Evolutionary conservation across 73 alveolate genomes (phyloP).

Genomic region (Durusdinium trenchii): DNA sequence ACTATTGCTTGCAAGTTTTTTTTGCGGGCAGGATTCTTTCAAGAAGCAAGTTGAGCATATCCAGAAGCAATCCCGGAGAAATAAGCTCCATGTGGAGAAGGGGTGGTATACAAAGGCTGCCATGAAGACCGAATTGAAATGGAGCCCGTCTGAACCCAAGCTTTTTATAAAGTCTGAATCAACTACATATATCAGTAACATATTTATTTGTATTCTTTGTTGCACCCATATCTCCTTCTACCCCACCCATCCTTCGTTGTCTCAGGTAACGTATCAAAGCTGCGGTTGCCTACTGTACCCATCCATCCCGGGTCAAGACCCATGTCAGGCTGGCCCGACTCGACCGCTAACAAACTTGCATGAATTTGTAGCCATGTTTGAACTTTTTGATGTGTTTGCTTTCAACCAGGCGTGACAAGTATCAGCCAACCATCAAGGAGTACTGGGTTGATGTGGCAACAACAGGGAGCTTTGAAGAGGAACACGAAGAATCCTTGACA

Average conservation of each 20-base stretch:
- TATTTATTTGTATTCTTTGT: no score
- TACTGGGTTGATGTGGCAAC: neutral
- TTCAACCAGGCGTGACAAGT: neutral
- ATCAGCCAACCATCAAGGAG: neutral
- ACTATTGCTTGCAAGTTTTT: neutral
- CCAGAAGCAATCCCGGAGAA: neutral
- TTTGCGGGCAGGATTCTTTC: neutral
- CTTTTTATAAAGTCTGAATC: no score
- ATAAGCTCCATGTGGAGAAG: neutral
- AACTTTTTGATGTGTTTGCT: no score
- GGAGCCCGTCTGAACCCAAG: neutral
- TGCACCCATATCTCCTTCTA: neutral
- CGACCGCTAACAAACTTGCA: neutral
- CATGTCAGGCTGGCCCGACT: no score
- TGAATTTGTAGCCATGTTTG: no score
- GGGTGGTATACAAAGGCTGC: neutral
- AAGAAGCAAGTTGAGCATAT: neutral
- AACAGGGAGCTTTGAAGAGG: neutral
- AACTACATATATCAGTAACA: no score
- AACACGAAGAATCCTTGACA: neutral
- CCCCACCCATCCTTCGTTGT: no score
- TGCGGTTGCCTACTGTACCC: neutral
- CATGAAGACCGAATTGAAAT: neutral
- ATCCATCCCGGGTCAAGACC: neutral
- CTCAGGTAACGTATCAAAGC: conserved; percentile 5